Evolutionary conservation across 2,329 filamentous ascomycete species (phyloP), one percentile per base, ranked within the genome.

Genomic region (Sarocladiaceae sp.): DNA sequence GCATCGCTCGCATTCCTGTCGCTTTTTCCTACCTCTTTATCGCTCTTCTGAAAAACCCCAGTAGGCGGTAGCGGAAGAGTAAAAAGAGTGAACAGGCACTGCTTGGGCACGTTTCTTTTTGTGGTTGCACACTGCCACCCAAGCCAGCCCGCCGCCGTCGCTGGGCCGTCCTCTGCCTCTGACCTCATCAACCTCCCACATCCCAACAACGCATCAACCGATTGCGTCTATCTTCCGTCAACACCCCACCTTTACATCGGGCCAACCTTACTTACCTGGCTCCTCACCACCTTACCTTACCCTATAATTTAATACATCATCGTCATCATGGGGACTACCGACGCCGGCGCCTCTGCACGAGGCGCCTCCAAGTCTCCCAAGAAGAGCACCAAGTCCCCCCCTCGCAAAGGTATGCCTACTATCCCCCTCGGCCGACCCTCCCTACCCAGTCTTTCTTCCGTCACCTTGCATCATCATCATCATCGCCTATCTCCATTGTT

Each of bases 331-430:
- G 74, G 68, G 63, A 71, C 70, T 67, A 69, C 74, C 59, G 64
- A 71, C 60, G 64, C 64, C 58, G 64, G 66, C 64, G 61, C 67
- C 58, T 66, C 68, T 57, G 64, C 63, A 56, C 60, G 66, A 64
- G 71, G 66, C 66, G 67, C 71, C 61, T 72, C 73, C 57, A 75
- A 75, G 66, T 78, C 75, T 59, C 75, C 76, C 58, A 74, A 73
- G 62, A 70, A 69, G 54, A 64, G 70, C 56, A 71, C 64, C 64
- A 71, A 69, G 49, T 70, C 71, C 53, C 67, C 73, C 59, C 65
- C 68, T 44, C 66, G 66, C 53, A 66, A 67, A 71, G 74, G 75
- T 78, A 64, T 67, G 73, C 64, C 20, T 20, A 49, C 39, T 33
- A 35, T 55, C 47, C 18, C 51, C 50, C 46, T 50, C 51, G 53